These are phyloP conservation scores for Amanita pseudoporphyria DNA, from an alignment of 768 basidiomycete genomes.

Conservation along the genomic window DNA sequence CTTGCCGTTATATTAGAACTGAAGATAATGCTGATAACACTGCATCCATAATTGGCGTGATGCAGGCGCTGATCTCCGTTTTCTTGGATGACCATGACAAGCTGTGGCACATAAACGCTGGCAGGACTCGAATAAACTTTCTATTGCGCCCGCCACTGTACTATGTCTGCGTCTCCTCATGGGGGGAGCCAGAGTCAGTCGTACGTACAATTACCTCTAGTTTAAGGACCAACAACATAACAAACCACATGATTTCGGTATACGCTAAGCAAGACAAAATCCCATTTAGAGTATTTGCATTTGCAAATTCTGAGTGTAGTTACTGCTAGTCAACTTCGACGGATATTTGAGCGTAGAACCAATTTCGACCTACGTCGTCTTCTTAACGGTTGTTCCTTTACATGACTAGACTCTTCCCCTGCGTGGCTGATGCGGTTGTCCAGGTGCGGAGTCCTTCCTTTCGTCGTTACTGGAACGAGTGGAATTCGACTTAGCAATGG, in stretches of 20 bases:
- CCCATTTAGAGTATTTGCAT: slow-evolving; percentile 92
- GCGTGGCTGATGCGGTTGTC: neutral
- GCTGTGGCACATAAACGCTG: slow-evolving; percentile 74
- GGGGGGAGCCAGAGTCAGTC: slow-evolving; percentile 95
- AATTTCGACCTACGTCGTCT: slow-evolving; percentile 86
- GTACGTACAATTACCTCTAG: slow-evolving; percentile 38
- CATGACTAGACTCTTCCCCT: neutral
- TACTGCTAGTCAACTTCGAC: slow-evolving; percentile 72
- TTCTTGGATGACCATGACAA: slow-evolving; percentile 91
- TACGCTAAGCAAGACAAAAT: slow-evolving; percentile 73
- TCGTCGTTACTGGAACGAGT: slow-evolving; percentile 59
- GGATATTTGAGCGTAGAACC: slow-evolving; percentile 80
- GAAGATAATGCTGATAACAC: slow-evolving; percentile 51
- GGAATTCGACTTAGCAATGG: slow-evolving; percentile 75
- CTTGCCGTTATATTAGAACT: slow-evolving; percentile 30
- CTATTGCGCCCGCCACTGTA: slow-evolving; percentile 82
- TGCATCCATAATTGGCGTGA: slow-evolving; percentile 80
- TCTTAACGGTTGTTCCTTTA: slow-evolving; percentile 40
- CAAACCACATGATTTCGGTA: slow-evolving; percentile 17
- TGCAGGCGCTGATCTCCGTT: slow-evolving; percentile 93
- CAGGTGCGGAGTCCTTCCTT: slow-evolving; percentile 80
- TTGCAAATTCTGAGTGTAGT: slow-evolving; percentile 89
- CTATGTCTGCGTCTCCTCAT: slow-evolving; percentile 83
- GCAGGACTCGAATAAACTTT: slow-evolving; percentile 77
- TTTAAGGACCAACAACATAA: slow-evolving; percentile 1